Conservation (phyloP, 176 grass and related monocot species). For the Oryza meyeriana region DNA sequence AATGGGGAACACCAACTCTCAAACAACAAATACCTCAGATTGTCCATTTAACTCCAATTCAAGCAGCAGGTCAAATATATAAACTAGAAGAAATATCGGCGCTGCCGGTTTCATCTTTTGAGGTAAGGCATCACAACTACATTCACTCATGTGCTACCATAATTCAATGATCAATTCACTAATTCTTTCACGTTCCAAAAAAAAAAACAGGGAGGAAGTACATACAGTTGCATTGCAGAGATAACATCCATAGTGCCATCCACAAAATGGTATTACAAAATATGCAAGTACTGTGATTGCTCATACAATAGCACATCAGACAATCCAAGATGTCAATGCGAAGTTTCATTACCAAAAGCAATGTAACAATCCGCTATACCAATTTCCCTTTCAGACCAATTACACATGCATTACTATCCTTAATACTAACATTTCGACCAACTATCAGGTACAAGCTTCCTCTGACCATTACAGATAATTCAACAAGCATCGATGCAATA, state of each 20-base stretch:
- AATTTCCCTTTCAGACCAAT: neutral
- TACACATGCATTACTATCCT: neutral
- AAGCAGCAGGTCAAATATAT: neutral
- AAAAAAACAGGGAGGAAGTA: neutral
- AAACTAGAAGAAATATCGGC: neutral
- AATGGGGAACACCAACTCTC: neutral
- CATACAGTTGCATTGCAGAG: neutral
- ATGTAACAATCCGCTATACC: neutral
- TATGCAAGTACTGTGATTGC: neutral
- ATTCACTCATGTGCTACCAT: too few relatives aligned
- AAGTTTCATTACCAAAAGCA: neutral
- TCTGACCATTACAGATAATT: neutral
- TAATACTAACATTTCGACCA: neutral
- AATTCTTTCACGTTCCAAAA: too few relatives aligned
- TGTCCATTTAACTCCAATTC: neutral
- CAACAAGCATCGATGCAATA: neutral
- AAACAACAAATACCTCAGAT: neutral
- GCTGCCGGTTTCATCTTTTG: neutral
- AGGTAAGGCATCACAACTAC: too few relatives aligned
- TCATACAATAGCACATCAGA: neutral
- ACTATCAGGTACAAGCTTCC: neutral
- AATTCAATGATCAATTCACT: too few relatives aligned
- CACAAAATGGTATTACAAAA: slow-evolving; percentile 4
- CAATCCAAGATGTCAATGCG: neutral
- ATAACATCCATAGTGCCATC: neutral